Evolutionary conservation across 371 early-diverging fungal genomes (phyloP), one percentile per base, ranked within the genome.

Genomic region (Haplosporangium sp.): DNA sequence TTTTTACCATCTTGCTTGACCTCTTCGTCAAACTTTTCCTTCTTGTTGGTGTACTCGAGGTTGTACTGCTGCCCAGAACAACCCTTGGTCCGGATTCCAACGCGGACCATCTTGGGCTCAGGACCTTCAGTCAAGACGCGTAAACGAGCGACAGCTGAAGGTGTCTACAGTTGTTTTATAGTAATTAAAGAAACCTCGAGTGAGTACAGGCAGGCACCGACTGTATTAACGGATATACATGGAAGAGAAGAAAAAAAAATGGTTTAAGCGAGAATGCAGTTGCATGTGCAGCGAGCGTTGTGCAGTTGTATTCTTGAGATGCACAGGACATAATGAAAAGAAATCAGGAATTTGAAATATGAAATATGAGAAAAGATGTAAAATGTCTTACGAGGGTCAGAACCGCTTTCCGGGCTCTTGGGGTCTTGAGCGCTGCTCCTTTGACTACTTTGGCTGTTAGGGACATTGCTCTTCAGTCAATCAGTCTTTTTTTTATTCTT

Each of bases 11-110:
- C 98, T 80, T 98, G 97, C 40, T 87, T 84, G n/a, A 98, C 93
- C 50, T 92, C 91, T 81, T 98, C 98, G 81, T 98, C 98, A 62
- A 95, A 94, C 77, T 86, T 89, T 37, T 87, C 88, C 64, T 93
- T 89, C 37, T 85, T 76, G 40, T 87, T 86, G 0, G 95, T 93
- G 83, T 94, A 95, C 51, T 96, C 95, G 50, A 98, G 85, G 57
- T 87, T 87, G 80, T 98, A 98, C 9, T 92, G 89, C 59, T 91
- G 91, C 36, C 98, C 98, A 8, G 98, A 97, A 69, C 98, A 98
- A 1, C 95, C 95, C 51, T 92, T 94, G 48, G 86, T 88, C 67
- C 90, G 89, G 38, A 93, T 91, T 10, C 90, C 93, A 9, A 95
- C 93, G 71, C 94, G 91, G 29, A 96, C 77, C 52, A 87, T 84